Conservation (phyloP, 805 yeast genomes). For the Candida michaelii region DNA sequence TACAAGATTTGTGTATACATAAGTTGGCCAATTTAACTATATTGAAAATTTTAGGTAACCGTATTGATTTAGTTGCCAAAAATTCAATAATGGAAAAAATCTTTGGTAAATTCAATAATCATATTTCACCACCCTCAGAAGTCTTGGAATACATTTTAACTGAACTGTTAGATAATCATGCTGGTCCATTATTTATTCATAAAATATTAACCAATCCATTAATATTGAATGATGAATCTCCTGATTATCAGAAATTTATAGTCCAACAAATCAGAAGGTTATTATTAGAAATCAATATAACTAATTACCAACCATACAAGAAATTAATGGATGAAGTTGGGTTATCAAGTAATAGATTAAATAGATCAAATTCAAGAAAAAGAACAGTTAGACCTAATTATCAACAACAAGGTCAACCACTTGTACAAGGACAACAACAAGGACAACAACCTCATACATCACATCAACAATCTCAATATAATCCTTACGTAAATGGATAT, state of each 20-base stretch:
- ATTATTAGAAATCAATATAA: constrained; percentile 57
- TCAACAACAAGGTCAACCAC: constrained; percentile 7
- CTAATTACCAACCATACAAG: constrained; percentile 68
- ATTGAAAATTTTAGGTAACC: constrained; percentile 69
- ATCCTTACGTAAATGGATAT: constrained; percentile 3
- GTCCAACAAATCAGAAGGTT: constrained; percentile 61
- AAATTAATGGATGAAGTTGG: constrained; percentile 93
- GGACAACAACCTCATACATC: constrained; percentile 18
- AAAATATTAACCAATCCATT: constrained; percentile 76
- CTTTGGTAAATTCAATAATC: constrained; percentile 52
- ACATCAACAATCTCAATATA: constrained; percentile 15
- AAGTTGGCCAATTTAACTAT: constrained; percentile 84
- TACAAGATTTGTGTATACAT: constrained; percentile 68
- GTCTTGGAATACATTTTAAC: constrained; percentile 58
- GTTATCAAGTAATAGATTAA: constrained; percentile 40
- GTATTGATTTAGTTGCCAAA: constrained; percentile 64
- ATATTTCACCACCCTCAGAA: constrained; percentile 40
- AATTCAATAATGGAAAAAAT: constrained; percentile 61
- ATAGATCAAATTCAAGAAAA: constrained; percentile 21
- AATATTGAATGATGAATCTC: constrained; percentile 39
- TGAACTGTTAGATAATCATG: constrained; percentile 57
- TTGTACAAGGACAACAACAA: constrained; percentile 6
- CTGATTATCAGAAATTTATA: constrained; percentile 52
- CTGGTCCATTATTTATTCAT: constrained; percentile 62
- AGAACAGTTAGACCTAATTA: constrained; percentile 10